Evolutionary conservation across 2,329 filamentous ascomycete species (phyloP), one percentile per base, ranked within the genome.

Genomic region (Emergomyces orientalis): DNA sequence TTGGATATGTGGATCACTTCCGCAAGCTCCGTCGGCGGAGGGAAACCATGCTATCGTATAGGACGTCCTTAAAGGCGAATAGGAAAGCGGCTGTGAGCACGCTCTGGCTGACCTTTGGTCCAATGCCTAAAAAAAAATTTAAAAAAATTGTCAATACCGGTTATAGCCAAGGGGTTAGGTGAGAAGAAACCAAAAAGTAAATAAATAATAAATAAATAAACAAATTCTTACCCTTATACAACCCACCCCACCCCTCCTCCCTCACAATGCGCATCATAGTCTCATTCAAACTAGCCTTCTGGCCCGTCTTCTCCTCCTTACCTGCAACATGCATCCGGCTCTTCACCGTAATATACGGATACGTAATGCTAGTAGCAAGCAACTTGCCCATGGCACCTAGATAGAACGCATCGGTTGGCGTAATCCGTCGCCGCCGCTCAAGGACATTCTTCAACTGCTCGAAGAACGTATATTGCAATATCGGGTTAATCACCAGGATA

Each of bases 341-440:
- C 86, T 99, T 99, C 71, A 99, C 89, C 4, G 94, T 99, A 75
- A 99, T 97, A 75, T 99, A 99, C 13, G 94, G 94, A 76, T 99
- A 99, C 6, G 94, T 99, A 71, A 97, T 89, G 65, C 83, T 86
- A 2, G 94, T 99, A 30, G 94, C 94, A 65, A 97, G 87, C 67
- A 99, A 82, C 83, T 99, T 99, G 76, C 94, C 92, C 39, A 97
- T 74, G 1, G 94, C 94, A 66, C 94, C 94, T 2, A 99, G 82
- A 72, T 94, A 85, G 76, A 99, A 99, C 59, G 91, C 91, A 68
- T 96, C 85, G 62, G 86, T 88, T 1, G 93, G 91, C 0, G 90
- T 96, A 63, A 97, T 84, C 69, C 88, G 86, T 59, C 82, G 80
- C 74, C 83, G 82, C 75, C 84, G 89, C 84, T 97, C 93, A 63